Evolutionary conservation across 352 stramenopile species (phyloP), one percentile per base, ranked within the genome.

Genomic region (Globisporangium splendens): DNA sequence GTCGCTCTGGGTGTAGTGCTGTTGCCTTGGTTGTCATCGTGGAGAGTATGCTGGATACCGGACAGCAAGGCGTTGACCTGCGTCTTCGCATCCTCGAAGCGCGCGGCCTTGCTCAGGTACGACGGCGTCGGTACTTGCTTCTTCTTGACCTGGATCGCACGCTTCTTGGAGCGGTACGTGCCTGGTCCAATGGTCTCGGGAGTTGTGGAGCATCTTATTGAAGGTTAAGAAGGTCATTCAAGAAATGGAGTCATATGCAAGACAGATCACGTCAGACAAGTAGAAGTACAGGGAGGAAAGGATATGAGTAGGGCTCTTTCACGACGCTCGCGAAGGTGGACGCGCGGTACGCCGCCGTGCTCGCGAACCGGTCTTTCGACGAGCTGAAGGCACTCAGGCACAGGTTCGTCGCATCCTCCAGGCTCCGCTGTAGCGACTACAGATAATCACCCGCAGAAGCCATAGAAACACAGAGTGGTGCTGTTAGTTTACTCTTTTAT

Each of bases 311-410:
- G 5, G 78, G 78, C 53, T 91, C 81, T 38, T 88, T 91, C 14
- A 86, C 80, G 22, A 91, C 72, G 44, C 77, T 88, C 31, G 78
- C 76, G 56, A 89, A 91, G 2, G 72, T 87, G 6, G 74, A 89
- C 21, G 78, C 65, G 10, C 78, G 76, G 62, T 89, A 91, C 15
- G 78, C 81, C 1, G 73, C 78, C 0, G 81, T 77, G 49, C 77
- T 90, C 17, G 76, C 78, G 60, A 88, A 87, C 1, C 80, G 67
- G 48, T 90, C 76, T 69, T 79, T 86, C 21, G 69, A 73, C 11
- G 81, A 89, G 48, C 70, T 86, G 50, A 90, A 90, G 1, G 72
- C 67, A 13, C 68, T 71, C 51, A 69, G 54, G 33, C 71, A 90
- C 17, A 71, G 76, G 28, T 88, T 88, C 4, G 65, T 64, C 24